Evolutionary conservation across 257 asterid species (phyloP).

Genomic region (Haberlea rhodopensis): DNA sequence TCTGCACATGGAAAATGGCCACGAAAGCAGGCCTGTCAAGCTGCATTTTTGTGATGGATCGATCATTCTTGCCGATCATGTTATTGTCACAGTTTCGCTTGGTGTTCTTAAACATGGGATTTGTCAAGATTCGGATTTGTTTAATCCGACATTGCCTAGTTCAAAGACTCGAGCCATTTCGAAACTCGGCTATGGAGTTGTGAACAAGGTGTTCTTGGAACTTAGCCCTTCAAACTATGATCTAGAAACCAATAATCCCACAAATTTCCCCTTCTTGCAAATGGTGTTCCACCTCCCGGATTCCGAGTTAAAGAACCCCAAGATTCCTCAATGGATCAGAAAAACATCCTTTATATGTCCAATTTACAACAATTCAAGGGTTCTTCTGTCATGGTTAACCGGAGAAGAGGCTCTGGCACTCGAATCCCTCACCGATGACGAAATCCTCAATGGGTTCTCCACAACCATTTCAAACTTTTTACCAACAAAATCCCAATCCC

Average conservation of each 20-base stretch:
- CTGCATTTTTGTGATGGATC: slow-evolving; percentile 71
- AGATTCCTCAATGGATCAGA: slow-evolving; percentile 75
- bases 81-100: slow-evolving; percentile 71
- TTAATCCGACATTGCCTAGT: slow-evolving; percentile 66
- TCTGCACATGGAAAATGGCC: slow-evolving; percentile 13
- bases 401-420: slow-evolving; percentile 77
- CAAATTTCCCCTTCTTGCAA: slow-evolving; percentile 53
- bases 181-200: slow-evolving; percentile 76
- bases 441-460: slow-evolving; percentile 58
- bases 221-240: slow-evolving; percentile 21
- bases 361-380: slow-evolving; percentile 51
- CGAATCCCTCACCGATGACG: slow-evolving; percentile 56
- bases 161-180: slow-evolving; percentile 62
- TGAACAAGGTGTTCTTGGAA: slow-evolving; percentile 71
- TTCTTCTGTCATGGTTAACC: slow-evolving; percentile 68
- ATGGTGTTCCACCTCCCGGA: slow-evolving; percentile 60
- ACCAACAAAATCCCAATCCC: slow-evolving; percentile 25
- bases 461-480: slow-evolving; percentile 51
- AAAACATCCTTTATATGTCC: slow-evolving; percentile 57
- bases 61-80: slow-evolving; percentile 59
- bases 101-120: slow-evolving; percentile 73
- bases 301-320: slow-evolving; percentile 30
- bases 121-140: slow-evolving; percentile 36
- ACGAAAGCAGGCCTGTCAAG: slow-evolving; percentile 45
- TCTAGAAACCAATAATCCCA: slow-evolving; percentile 4